These are phyloP conservation scores for Sambucus nigra DNA, from an alignment of 129 eudicot genomes.

Conservation along the genomic window DNA sequence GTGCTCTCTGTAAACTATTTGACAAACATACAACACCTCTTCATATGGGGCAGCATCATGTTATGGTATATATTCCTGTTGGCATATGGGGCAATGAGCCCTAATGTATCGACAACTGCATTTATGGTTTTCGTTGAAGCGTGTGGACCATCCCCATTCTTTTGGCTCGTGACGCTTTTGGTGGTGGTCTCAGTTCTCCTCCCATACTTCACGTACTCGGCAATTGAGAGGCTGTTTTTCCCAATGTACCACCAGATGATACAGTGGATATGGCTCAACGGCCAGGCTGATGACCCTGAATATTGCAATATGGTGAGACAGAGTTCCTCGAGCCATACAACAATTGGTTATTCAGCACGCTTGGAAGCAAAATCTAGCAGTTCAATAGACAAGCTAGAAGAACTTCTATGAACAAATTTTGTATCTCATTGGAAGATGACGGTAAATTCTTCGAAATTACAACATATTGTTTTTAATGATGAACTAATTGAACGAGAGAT, in stretches of 20 bases:
- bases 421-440: not conserved
- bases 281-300: slow-evolving; percentile 27
- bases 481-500: not conserved
- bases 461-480: not conserved
- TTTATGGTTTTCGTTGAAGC: slow-evolving; percentile 38
- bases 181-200: slow-evolving; percentile 26
- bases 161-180: slow-evolving; percentile 40
- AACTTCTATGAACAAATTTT: no score
- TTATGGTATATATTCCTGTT: slow-evolving; percentile 55
- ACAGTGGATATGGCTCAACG: slow-evolving; percentile 39
- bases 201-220: slow-evolving; percentile 33
- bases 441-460: not conserved
- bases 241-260: slow-evolving; percentile 45
- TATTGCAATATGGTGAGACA: slow-evolving; percentile 28
- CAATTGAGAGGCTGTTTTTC: slow-evolving; percentile 38
- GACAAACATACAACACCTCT: slow-evolving; percentile 47
- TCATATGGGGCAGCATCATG: slow-evolving; percentile 46
- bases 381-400: slow-evolving; percentile 1
- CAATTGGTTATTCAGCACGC: slow-evolving; percentile 37
- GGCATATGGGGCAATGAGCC: slow-evolving; percentile 33
- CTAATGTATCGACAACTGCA: slow-evolving; percentile 32
- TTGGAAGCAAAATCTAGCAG: slow-evolving; percentile 6
- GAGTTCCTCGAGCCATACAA: slow-evolving; percentile 20
- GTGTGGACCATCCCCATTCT: slow-evolving; percentile 31
- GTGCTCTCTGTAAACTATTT: slow-evolving; percentile 54